These are phyloP conservation scores for Aspergillus sp. DNA, from an alignment of 2,329 filamentous ascomycete species.

Conservation along the genomic window DNA sequence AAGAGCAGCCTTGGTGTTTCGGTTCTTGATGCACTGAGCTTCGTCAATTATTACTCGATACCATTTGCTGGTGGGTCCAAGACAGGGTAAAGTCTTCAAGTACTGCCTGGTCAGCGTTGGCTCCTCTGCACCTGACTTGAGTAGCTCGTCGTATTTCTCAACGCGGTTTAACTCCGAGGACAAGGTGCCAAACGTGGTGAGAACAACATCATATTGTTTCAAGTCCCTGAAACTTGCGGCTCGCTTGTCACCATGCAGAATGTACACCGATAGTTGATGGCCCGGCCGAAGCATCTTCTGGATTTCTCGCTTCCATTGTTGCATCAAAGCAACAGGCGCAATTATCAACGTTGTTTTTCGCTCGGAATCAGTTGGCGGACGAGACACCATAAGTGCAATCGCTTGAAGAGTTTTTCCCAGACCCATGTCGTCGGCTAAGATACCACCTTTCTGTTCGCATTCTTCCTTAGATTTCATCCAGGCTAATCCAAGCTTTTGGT, in stretches of 20 bases:
- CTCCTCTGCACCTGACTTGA: constrained; percentile 45
- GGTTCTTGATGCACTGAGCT: constrained; percentile 79
- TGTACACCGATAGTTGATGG: constrained; percentile 63
- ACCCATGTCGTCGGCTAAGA: constrained; percentile 80
- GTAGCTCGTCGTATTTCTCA: constrained; percentile 51
- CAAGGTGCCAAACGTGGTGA: constrained; percentile 77
- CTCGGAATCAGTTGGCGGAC: constrained; percentile 58
- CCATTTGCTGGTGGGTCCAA: constrained; percentile 62
- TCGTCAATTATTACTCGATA: constrained; percentile 75
- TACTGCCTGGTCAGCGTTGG: constrained; percentile 12
- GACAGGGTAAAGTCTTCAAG: constrained; percentile 52
- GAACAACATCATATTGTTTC: constrained; percentile 67
- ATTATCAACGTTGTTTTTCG: constrained; percentile 78
- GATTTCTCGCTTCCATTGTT: constrained; percentile 84
- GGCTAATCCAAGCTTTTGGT: constrained; percentile 74
- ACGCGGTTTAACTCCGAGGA: constrained; percentile 65
- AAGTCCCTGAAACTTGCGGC: constrained; percentile 59
- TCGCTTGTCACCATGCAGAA: constrained; percentile 67
- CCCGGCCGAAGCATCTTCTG: constrained; percentile 62
- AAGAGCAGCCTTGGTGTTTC: constrained; percentile 59
- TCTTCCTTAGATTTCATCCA: constrained; percentile 77
- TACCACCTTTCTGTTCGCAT: constrained; percentile 70
- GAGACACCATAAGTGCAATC: constrained; percentile 71
- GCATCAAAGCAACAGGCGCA: constrained; percentile 74
- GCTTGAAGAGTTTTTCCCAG: constrained; percentile 83